phyloP scores from a whole-genome alignment of 2,329 filamentous ascomycete genomes.

The Diaporthe nobilis region DNA sequence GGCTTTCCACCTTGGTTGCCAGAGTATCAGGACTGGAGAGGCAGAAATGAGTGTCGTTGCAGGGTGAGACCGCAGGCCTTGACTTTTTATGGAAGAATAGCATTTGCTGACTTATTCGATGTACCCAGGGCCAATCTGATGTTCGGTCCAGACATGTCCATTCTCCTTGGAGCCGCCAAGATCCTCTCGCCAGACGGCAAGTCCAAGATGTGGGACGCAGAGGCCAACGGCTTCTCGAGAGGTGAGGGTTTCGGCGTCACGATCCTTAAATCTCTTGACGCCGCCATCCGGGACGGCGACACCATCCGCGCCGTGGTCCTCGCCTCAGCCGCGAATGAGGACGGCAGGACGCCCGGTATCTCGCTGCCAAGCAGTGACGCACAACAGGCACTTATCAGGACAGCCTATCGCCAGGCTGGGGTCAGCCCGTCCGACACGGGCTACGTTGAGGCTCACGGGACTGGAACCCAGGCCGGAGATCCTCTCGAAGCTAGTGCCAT shows the following conservation, averaged over 20 bases:
- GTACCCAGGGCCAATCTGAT: slow-evolving; percentile 9
- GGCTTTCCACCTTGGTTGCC: slow-evolving; percentile 35
- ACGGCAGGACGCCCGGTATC: slow-evolving; percentile 55
- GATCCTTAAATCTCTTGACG: slow-evolving; percentile 57
- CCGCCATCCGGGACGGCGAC: slow-evolving; percentile 58
- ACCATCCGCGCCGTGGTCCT: slow-evolving; percentile 51
- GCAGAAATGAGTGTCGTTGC: slow-evolving; percentile 32
- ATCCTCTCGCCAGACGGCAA: slow-evolving; percentile 50
- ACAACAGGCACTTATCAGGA: slow-evolving; percentile 49
- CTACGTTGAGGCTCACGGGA: slow-evolving; percentile 47
- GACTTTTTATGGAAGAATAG: neutral
- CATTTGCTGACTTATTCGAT: neutral
- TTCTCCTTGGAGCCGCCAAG: slow-evolving; percentile 44
- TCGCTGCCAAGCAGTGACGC: slow-evolving; percentile 53
- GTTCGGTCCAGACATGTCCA: slow-evolving; percentile 36
- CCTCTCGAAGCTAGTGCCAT: slow-evolving; percentile 5
- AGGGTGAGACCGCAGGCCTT: neutral
- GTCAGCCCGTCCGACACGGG: slow-evolving; percentile 37
- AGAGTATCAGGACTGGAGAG: slow-evolving; percentile 20
- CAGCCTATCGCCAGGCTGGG: slow-evolving; percentile 45
- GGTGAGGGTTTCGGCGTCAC: slow-evolving; percentile 52
- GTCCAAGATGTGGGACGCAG: slow-evolving; percentile 49
- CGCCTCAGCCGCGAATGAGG: slow-evolving; percentile 51
- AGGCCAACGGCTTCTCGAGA: slow-evolving; percentile 51
- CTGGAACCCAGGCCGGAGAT: slow-evolving; percentile 26